Conservation (phyloP, 2,329 filamentous ascomycete genomes). For the Fusarium veterinarium region DNA sequence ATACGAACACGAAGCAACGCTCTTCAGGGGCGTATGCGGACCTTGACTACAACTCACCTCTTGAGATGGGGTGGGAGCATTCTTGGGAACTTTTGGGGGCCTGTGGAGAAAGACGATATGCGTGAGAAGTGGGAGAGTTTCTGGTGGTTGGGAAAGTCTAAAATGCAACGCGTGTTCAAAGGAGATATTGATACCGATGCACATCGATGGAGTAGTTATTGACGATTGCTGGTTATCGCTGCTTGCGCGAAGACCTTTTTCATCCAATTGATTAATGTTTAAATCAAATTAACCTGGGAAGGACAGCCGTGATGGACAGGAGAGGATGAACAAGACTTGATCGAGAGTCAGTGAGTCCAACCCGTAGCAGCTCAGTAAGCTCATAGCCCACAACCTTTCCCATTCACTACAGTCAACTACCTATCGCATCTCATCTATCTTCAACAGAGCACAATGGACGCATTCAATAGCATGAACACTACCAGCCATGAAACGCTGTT, state of each 20-base stretch:
- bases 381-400: neutral
- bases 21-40: neutral
- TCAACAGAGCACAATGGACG: rapidly evolving
- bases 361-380: rapidly evolving
- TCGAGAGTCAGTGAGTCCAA: too few species aligned
- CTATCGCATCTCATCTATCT: rapidly evolving
- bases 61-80: neutral
- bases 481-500: too few species aligned
- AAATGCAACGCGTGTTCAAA: rapidly evolving
- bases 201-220: neutral
- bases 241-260: rapidly evolving
- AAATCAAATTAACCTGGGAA: rapidly evolving
- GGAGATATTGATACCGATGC: neutral
- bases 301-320: rapidly evolving
- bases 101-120: rapidly evolving
- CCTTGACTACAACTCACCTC: too few species aligned
- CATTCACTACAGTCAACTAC: rapidly evolving
- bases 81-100: neutral
- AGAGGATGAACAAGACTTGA: too few species aligned
- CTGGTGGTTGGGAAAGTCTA: rapidly evolving
- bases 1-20: too few species aligned
- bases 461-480: neutral
- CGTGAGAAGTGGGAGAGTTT: rapidly evolving
- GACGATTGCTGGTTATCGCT: rapidly evolving
- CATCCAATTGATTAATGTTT: neutral